Evolutionary conservation across 1,284 basidiomycete species (phyloP).

Genomic region (Chalciporus sp.): DNA sequence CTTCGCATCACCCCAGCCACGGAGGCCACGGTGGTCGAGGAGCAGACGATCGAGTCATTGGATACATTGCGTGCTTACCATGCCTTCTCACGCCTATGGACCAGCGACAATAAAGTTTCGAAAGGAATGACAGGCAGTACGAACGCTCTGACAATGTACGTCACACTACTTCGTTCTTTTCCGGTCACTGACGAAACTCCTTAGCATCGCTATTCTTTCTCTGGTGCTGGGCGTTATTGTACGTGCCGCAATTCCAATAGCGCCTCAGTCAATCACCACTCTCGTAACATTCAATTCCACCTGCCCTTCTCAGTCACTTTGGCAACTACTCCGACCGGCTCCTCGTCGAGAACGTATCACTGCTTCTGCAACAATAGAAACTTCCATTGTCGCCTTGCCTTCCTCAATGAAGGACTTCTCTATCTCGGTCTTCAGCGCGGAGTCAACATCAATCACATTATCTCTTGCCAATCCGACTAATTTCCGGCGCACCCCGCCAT

Average conservation of each 20-base stretch:
- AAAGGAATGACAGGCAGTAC: constrained; percentile 45
- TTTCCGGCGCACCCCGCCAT: constrained; percentile 24
- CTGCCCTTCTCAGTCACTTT: constrained; percentile 28
- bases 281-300: constrained; percentile 13
- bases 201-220: constrained; percentile 65
- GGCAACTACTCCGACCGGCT: constrained; percentile 35
- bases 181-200: constrained; percentile 10
- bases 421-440: constrained; percentile 49
- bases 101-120: constrained; percentile 37
- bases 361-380: constrained; percentile 33
- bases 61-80: constrained; percentile 46
- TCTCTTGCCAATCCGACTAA: constrained; percentile 19
- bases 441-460: constrained; percentile 32
- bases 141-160: constrained; percentile 66
- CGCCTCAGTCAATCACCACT: constrained; percentile 31
- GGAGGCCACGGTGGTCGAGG: constrained; percentile 46
- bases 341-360: constrained; percentile 42
- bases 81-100: constrained; percentile 49
- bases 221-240: constrained; percentile 67
- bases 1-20: constrained; percentile 38
- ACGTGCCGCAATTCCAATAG: constrained; percentile 51
- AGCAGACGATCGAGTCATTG: constrained; percentile 45
- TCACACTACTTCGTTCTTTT: constrained; percentile 10
- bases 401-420: constrained; percentile 58
- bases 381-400: constrained; percentile 35